phyloP scores from a whole-genome alignment of 345 rosid genomes.

The Bruguiera parviflora region DNA sequence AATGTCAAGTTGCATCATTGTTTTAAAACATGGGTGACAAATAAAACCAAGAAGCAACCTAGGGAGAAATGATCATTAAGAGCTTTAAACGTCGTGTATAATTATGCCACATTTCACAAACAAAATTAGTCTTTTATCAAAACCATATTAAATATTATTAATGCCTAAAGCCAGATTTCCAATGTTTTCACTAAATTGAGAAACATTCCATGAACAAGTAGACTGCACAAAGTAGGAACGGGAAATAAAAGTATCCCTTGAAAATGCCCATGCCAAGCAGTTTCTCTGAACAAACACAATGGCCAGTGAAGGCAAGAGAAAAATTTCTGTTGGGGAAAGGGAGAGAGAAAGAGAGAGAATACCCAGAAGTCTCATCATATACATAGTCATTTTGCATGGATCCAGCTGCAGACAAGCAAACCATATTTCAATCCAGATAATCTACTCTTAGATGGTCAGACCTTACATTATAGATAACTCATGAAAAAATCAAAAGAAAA shows the following conservation, averaged over 20 bases:
- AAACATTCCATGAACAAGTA: neutral
- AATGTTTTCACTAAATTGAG: no score
- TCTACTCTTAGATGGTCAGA: neutral
- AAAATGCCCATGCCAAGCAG: neutral
- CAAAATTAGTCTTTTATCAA: no score
- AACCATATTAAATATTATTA: no score
- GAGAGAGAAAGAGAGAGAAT: conserved; percentile 20
- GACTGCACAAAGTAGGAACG: neutral
- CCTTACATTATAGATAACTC: neutral
- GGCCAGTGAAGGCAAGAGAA: neutral
- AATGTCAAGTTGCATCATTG: no score
- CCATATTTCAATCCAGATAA: neutral
- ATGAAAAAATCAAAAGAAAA: neutral
- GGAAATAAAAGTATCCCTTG: neutral
- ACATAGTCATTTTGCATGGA: conserved; percentile 58
- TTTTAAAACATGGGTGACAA: no score
- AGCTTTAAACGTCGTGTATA: no score
- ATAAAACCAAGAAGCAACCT: no score
- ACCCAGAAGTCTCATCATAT: conserved; percentile 93
- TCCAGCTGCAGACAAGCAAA: conserved; percentile 46
- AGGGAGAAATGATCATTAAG: no score
- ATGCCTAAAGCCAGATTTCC: no score
- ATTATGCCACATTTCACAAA: no score
- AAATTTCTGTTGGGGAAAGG: neutral
- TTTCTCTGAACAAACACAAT: neutral